Base-by-base conservation (phyloP, 139 green algal genomes). In the Chlamydomonas schloesseri region DNA sequence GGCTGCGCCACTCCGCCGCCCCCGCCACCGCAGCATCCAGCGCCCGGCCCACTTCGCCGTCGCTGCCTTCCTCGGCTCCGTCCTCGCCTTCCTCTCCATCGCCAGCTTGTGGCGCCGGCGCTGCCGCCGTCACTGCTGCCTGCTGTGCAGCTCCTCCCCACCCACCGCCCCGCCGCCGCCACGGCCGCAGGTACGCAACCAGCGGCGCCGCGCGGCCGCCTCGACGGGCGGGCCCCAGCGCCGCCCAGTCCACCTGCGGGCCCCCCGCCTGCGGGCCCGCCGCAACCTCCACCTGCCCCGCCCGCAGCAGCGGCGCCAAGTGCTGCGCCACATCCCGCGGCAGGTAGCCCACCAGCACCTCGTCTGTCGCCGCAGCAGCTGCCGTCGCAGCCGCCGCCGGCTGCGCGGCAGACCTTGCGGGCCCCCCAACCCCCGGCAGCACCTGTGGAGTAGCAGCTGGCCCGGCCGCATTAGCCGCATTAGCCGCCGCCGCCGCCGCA, bases 341-440 rank as follows among this genome's bases (percentile, higher is more conserved):
- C 11, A 84, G 42, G 47, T 75, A 84, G 62, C 78, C 78, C 42
- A 84, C 46, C n/a, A 74, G 37, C 42, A 46, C 13, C 24, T 23
- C 62, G 21, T 18, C 2, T 26, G n/a, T 9, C 11, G 1, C 31
- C 50, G 14, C 31, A 4, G 53, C 31, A 18, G 62, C 26, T 24
- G 2, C 24, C 62, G 5, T 11, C 24, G 24, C 62, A 13, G 62
- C 62, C 24, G 62, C 28, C 4, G 17, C 24, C 62, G 13, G 21
- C 24, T 69, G 62, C 62, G 28, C 62, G 26, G n/a, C n/a, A n/a
- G n/a, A n/a, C n/a, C n/a, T n/a, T n/a, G n/a, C n/a, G n/a, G n/a
- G n/a, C n/a, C n/a, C n/a, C n/a, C n/a, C n/a, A n/a, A n/a, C n/a
- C n/a, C n/a, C n/a, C n/a, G n/a, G n/a, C n/a, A n/a, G n/a, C 24